These are phyloP conservation scores for Canna indica DNA, from an alignment of 176 grass and related monocot species.

Conservation along the genomic window DNA sequence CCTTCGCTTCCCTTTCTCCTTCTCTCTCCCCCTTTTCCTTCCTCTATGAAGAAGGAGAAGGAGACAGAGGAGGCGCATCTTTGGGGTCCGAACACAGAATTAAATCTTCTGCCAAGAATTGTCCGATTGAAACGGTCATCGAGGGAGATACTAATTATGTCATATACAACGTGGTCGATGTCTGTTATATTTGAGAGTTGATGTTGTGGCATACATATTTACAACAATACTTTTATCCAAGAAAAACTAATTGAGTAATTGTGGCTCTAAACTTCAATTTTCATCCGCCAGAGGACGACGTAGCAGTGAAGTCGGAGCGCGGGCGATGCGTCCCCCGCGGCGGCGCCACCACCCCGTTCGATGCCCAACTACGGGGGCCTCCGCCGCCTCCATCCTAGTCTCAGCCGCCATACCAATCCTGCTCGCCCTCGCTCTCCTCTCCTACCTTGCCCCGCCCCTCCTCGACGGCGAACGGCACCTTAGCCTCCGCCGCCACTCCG, in stretches of 20 bases:
- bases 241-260: too few relatives aligned
- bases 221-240: too few relatives aligned
- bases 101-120: too few relatives aligned
- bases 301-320: background rate
- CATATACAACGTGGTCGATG: too few relatives aligned
- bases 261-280: too few relatives aligned
- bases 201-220: too few relatives aligned
- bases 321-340: slow-evolving; percentile 5
- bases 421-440: background rate
- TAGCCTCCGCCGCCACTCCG: background rate
- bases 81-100: too few relatives aligned
- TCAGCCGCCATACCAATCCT: background rate
- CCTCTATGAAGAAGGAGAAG: too few relatives aligned
- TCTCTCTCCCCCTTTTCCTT: background rate
- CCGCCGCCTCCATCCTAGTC: background rate
- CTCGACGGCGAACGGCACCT: background rate
- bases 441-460: slow-evolving; percentile 3
- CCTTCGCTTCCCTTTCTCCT: background rate
- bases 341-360: background rate
- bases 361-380: background rate
- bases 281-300: too few relatives aligned
- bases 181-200: too few relatives aligned
- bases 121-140: too few relatives aligned
- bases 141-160: too few relatives aligned
- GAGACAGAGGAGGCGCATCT: background rate